Evolutionary conservation across 208 protist genomes (phyloP).

Genomic region (Crithidia mellificae): DNA sequence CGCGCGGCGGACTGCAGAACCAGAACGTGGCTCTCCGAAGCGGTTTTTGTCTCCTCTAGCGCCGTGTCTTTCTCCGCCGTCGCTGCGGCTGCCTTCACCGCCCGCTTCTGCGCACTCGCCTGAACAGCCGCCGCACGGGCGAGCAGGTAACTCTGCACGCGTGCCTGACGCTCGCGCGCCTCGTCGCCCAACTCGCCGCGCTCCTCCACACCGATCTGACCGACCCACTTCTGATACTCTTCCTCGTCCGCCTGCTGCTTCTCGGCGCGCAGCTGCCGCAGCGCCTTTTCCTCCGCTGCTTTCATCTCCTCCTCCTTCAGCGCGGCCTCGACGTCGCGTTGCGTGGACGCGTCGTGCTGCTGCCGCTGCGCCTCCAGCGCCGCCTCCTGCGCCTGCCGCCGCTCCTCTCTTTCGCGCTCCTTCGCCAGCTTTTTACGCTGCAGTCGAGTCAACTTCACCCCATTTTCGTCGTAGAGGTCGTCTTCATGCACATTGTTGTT

Average conservation of each 20-base stretch:
- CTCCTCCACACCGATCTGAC: conserved; percentile 64
- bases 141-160: conserved; percentile 36
- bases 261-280: conserved; percentile 66
- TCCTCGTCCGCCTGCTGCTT: conserved; percentile 56
- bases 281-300: conserved; percentile 45
- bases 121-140: conserved; percentile 37
- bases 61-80: no score
- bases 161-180: conserved; percentile 34
- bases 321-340: conserved; percentile 29
- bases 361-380: conserved; percentile 38
- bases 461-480: conserved; percentile 12
- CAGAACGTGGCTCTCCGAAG: conserved; percentile 46
- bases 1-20: conserved; percentile 68
- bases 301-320: conserved; percentile 38
- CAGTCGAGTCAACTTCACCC: conserved; percentile 47
- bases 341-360: conserved; percentile 9
- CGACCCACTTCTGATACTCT: conserved; percentile 70
- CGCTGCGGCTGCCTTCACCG: background rate
- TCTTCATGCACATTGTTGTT: conserved; percentile 22
- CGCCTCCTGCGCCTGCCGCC: conserved; percentile 40
- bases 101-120: conserved; percentile 12
- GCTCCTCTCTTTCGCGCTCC: conserved; percentile 55
- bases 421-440: conserved; percentile 67
- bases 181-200: conserved; percentile 71
- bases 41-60: no score